Evolutionary conservation across 352 stramenopile species (phyloP), one percentile per base, ranked within the genome.

Genomic region (Globisporangium iwayamae): DNA sequence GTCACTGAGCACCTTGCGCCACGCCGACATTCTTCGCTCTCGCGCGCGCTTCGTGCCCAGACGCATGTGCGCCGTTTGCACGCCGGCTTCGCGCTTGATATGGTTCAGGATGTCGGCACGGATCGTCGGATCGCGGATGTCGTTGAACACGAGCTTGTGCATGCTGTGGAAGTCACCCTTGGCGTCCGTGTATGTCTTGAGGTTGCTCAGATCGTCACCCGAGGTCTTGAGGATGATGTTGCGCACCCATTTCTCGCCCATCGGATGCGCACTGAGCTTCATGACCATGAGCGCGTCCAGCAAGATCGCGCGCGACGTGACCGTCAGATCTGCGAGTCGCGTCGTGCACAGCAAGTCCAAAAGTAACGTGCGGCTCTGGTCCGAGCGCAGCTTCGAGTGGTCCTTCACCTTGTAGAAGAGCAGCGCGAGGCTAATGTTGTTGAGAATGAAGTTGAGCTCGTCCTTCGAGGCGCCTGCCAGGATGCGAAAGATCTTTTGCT

Each of bases 351-450:
- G 75, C 45, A 99, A 70, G 70, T 99, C 87, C 56, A 99, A 88
- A 2, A 99, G 81, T 32, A 98, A 82, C 34, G 96, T 98, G 34
- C 97, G 89, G 63, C 87, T 94, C 48, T 91, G 76, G 60, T 95
- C 84, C 18, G 85, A 75, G 8, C 85, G 79, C 47, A 81, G 38
- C 64, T 79, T 87, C 8, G 80, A 87, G 67, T 91, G 80, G 67
- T 96, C 91, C 70, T 99, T 99, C 55, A 99, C 94, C 79, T 99
- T 99, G 81, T 99, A 99, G 68, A 99, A 98, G 1, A 99, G 79
- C 56, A 98, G 85, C 18, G 93, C 95, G 13, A 99, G 74, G 16
- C 96, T 96, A 30, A 98, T 89, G 72, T 98, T 89, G 66, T 88
- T 90, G 55, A 99, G 73, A 36, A 99, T 90, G 73, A 97, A 98